Evolutionary conservation across 202 grass and related monocot species (phyloP), one percentile per base, ranked within the genome.

Genomic region (Eragrostis tef): DNA sequence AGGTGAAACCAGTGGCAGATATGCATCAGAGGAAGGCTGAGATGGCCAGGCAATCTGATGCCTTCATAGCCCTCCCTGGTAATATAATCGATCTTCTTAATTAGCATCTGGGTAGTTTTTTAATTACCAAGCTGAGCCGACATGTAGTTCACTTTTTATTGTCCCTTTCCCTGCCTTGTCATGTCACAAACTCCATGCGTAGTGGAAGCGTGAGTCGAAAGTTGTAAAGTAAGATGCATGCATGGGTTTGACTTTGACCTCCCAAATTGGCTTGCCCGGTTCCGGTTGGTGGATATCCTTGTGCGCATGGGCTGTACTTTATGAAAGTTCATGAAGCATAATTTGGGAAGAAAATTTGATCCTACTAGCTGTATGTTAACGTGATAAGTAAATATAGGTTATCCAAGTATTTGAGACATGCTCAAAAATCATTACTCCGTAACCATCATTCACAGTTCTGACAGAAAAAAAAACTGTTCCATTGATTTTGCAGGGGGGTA

Each of bases 11-110:
- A 56, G 92, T 94, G n/a, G 62, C 86, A 20, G 92, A 79, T 68
- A 91, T 94, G 92, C 92, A 94, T 61, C 84, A 94, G 60, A 84
- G 92, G 86, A 94, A 94, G 81, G 92, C 88, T 74, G 91, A 93
- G 74, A 93, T 93, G 91, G 88, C 88, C 47, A 90, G 85, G 60
- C 91, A 79, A 52, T 90, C 92, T 27, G 92, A 94, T 68, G 92
- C 92, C 71, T 94, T 94, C 53, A 89, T 94, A 79, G 92, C 92
- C 20, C 82, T 94, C 25, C 92, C 92, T 73, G 88, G 92, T 94
- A 82, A 49, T 20, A 70, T 85, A 36, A 17, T 34, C 6, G 14
- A 64, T 31, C 26, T 14, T 61, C 26, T 14, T 61, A 61, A 61
- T 61, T 61, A 61, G 27, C 58, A 61, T 61, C 22, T 26, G 58